Percentiles rank a stretch among this genome's conserved stretches.
phyloP scores from a whole-genome alignment of 495 filamentous ascomycete genomes.

The Lepraria neglecta region DNA sequence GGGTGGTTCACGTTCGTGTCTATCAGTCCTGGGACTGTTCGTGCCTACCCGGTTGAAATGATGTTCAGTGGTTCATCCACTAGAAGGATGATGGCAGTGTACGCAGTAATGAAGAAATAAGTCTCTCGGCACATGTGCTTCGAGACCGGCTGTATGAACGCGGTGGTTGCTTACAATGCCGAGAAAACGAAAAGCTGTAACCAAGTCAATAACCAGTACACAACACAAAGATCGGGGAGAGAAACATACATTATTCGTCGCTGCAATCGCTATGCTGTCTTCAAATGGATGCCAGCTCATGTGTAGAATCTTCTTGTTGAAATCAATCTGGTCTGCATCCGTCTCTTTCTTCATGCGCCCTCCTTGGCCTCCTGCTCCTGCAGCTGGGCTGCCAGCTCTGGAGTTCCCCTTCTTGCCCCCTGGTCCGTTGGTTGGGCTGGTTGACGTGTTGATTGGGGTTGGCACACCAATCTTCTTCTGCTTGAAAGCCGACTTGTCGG shows the following conservation, averaged over 20 bases:
- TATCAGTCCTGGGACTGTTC: slow-evolving; percentile 24
- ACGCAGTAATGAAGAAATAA: slow-evolving; percentile 6
- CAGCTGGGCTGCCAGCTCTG: slow-evolving; percentile 83
- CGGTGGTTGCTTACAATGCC: slow-evolving; percentile 60
- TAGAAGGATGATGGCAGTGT: slow-evolving; percentile 16
- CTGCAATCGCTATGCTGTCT: slow-evolving; percentile 98
- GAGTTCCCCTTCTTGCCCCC: slow-evolving; percentile 78
- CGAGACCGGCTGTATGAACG: slow-evolving; percentile 14
- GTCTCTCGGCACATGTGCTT: slow-evolving; percentile 1
- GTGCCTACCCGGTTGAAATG: slow-evolving; percentile 18
- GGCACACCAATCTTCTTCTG: slow-evolving; percentile 98
- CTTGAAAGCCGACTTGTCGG: slow-evolving; percentile 98
- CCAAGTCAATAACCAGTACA: slow-evolving; percentile 19
- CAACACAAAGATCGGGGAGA: neutral
- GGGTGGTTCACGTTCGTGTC: slow-evolving; percentile 13
- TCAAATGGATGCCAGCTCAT: slow-evolving; percentile 99
- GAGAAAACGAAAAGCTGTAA: slow-evolving; percentile 92
- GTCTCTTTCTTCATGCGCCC: slow-evolving; percentile 98
- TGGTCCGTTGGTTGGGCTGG: slow-evolving; percentile 60
- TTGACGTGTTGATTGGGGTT: slow-evolving; percentile 83
- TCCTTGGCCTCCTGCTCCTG: slow-evolving; percentile 65
- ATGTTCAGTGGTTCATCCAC: slow-evolving; percentile 20
- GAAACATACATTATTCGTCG: slow-evolving; percentile 91
- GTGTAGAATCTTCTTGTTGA: slow-evolving; percentile 99
- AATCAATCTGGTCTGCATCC: slow-evolving; percentile 98